Percentiles rank a stretch among this genome's conserved stretches.
These are phyloP conservation scores for Trichophyton rubrum DNA, from an alignment of 2,329 filamentous ascomycete genomes.

Conservation along the genomic window DNA sequence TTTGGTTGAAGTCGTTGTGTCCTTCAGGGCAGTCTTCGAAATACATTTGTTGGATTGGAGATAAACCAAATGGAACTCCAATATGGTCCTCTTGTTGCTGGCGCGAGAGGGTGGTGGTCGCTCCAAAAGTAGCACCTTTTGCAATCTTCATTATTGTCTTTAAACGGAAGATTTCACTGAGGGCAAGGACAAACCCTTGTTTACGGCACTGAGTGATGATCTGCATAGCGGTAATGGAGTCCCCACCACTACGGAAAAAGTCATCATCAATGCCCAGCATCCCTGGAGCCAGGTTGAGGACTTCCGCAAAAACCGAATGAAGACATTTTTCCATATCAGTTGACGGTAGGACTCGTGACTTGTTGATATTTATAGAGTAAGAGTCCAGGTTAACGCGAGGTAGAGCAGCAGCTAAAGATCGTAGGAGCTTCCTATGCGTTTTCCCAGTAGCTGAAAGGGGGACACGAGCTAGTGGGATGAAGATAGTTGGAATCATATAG, in stretches of 20 bases:
- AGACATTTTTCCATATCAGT: background rate
- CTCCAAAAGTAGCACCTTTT: background rate
- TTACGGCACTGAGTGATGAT: constrained; percentile 5
- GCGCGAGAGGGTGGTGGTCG: background rate
- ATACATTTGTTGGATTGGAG: constrained; percentile 29
- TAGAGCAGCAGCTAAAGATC: constrained; percentile 14
- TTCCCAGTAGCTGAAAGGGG: constrained; percentile 25
- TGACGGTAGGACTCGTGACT: background rate
- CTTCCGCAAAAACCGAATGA: constrained; percentile 21
- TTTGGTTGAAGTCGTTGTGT: constrained; percentile 29
- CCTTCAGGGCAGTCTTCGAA: constrained; percentile 24
- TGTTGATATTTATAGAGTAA: background rate
- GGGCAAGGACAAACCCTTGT: constrained; percentile 3
- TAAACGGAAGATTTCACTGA: constrained; percentile 8
- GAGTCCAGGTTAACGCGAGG: constrained; percentile 12
- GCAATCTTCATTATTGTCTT: constrained; percentile 6
- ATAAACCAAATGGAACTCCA: constrained; percentile 23
- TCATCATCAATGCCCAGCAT: constrained; percentile 6
- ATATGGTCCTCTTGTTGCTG: constrained; percentile 21
- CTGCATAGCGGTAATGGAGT: constrained; percentile 12
- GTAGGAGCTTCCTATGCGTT: constrained; percentile 23
- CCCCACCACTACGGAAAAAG: constrained; percentile 9
- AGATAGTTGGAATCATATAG: constrained; percentile 7
- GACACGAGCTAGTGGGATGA: background rate
- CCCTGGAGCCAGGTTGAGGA: constrained; percentile 23